phyloP scores from a whole-genome alignment of 768 basidiomycete species.

The Termitomyces sp. region DNA sequence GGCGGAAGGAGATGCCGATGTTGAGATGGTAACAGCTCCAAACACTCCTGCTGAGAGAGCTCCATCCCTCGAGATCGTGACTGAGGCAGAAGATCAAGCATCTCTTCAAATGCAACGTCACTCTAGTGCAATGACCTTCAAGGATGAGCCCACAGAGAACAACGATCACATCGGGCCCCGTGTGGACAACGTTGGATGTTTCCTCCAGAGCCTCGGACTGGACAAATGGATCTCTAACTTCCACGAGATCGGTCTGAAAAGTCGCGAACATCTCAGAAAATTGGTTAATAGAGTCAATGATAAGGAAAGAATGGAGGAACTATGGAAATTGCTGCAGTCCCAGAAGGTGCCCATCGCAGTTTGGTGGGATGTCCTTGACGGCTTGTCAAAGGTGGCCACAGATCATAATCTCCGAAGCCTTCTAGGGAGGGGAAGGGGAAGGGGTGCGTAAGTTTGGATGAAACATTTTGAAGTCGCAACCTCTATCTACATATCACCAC shows the following conservation, averaged over 20 bases:
- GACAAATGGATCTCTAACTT: not conserved
- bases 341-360: slow-evolving; percentile 3
- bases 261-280: not conserved
- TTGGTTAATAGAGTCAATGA: not conserved
- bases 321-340: slow-evolving; percentile 4
- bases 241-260: not conserved
- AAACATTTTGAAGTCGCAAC: not conserved
- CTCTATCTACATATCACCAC: not conserved
- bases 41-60: not conserved
- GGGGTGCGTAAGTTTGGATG: not conserved
- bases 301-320: slow-evolving; percentile 1
- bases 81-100: not conserved
- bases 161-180: not conserved
- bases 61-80: not conserved
- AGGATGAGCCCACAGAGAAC: not conserved
- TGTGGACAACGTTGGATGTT: not conserved
- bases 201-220: not conserved
- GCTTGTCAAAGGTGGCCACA: not conserved
- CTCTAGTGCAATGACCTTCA: not conserved
- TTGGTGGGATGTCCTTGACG: slow-evolving; percentile 5
- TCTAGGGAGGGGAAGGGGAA: not conserved
- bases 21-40: not conserved
- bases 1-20: not conserved
- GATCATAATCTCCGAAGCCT: not conserved
- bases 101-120: not conserved